Conservation (phyloP, 2,329 filamentous ascomycete species). For the Aspergillus aculeatinus region DNA sequence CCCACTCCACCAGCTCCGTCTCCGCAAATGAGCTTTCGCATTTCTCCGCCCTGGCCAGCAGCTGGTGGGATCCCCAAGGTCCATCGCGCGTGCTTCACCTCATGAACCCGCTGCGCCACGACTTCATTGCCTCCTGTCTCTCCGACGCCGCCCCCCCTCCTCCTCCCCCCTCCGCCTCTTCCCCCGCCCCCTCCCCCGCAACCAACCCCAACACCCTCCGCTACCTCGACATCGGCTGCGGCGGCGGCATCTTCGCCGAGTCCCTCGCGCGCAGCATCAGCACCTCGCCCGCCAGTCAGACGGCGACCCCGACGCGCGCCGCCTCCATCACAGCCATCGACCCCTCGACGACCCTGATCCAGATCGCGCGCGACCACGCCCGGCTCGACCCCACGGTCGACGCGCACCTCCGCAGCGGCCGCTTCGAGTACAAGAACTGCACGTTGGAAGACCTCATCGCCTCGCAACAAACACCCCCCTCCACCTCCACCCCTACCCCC, state of each 20-base stretch:
- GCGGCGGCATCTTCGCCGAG: constrained; percentile 95
- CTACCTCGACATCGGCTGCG: constrained; percentile 92
- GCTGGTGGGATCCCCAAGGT: constrained; percentile 97
- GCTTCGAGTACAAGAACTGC: constrained; percentile 69
- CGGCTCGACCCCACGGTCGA: constrained; percentile 68
- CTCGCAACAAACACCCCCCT: not conserved
- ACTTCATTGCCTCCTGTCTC: constrained; percentile 79
- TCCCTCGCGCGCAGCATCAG: constrained; percentile 42
- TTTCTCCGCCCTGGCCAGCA: constrained; percentile 88
- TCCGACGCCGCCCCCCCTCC: constrained; percentile 50
- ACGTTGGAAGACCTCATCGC: constrained; percentile 64
- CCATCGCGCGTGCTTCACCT: constrained; percentile 89
- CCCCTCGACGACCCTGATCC: constrained; percentile 44
- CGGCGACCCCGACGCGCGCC: constrained; percentile 30
- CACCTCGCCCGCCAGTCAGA: not conserved
- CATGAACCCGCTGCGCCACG: constrained; percentile 95
- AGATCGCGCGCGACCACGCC: constrained; percentile 73
- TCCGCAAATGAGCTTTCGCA: constrained; percentile 87
- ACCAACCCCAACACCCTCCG: constrained; percentile 37
- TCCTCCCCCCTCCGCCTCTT: constrained; percentile 21
- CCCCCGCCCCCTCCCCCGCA: constrained; percentile 18
- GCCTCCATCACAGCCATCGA: constrained; percentile 48
- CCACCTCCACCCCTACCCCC: constrained; percentile 10
- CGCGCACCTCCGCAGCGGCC: constrained; percentile 50
- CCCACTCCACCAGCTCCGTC: constrained; percentile 63